Percentiles rank a stretch among this genome's conserved stretches.
Conservation (phyloP, 2,329 filamentous ascomycete species). For the Magnaporthales sp. region DNA sequence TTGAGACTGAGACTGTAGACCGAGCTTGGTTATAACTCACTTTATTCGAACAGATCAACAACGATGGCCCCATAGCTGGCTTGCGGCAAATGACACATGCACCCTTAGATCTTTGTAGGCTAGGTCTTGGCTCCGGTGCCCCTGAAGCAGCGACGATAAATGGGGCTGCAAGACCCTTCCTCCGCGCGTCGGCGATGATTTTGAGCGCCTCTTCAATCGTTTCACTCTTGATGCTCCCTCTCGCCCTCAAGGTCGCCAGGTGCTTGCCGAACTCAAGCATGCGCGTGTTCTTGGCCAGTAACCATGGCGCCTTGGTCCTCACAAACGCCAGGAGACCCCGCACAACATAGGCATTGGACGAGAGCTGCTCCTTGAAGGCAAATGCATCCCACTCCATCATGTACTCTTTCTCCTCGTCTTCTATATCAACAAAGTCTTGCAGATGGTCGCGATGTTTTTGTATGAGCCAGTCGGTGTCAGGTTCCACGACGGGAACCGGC, state of each 20-base stretch:
- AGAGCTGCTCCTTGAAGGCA: slow-evolving; percentile 40
- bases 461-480: slow-evolving; percentile 45
- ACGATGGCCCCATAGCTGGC: slow-evolving; percentile 35
- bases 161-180: slow-evolving; percentile 11
- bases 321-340: slow-evolving; percentile 44
- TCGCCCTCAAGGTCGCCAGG: slow-evolving; percentile 38
- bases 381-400: slow-evolving; percentile 51
- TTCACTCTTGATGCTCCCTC: slow-evolving; percentile 35
- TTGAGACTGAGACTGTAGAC: too few relatives aligned
- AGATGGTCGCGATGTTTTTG: slow-evolving; percentile 52
- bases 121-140: slow-evolving; percentile 16
- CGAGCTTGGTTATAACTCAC: slow-evolving; percentile 23
- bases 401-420: slow-evolving; percentile 45
- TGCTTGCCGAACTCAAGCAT: slow-evolving; percentile 49
- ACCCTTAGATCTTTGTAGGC: slow-evolving; percentile 29
- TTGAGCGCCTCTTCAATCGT: slow-evolving; percentile 32
- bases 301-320: slow-evolving; percentile 40
- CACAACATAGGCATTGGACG: slow-evolving; percentile 42
- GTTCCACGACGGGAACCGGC: slow-evolving; percentile 31
- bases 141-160: background rate
- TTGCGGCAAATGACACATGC: slow-evolving; percentile 40
- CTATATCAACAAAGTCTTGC: slow-evolving; percentile 47
- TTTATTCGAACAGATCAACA: slow-evolving; percentile 41
- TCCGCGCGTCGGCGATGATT: slow-evolving; percentile 32
- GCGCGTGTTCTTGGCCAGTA: slow-evolving; percentile 37